Evolutionary conservation across 2,329 filamentous ascomycete genomes (phyloP), one percentile per base, ranked within the genome.

Genomic region (Fusarium humuli): DNA sequence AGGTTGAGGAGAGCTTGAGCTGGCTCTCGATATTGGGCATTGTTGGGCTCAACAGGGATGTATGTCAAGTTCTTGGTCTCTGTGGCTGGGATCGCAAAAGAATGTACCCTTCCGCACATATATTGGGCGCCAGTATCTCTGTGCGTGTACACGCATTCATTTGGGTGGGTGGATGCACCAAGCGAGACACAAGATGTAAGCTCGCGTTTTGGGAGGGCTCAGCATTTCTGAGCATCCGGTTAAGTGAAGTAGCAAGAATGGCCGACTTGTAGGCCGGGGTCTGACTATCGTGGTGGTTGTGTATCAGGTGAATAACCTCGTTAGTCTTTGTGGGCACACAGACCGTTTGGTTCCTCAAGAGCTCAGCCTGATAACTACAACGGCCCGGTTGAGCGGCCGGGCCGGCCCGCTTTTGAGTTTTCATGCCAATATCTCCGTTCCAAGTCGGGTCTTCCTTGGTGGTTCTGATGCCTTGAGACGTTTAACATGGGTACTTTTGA

Each of bases 351-450:
- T 25, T 53, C 18, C 13, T 27, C 12, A 29, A n/a, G 23, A 40
- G 54, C 52, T 67, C 45, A 63, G 65, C 65, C 52, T 69, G 61
- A 65, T 61, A 44, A 70, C 66, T 67, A 68, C 57, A 65, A 67
- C 72, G 73, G 73, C 62, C 73, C 70, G 73, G 72, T 65, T 63
- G 60, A 57, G 59, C 54, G 70, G 61, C 73, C 72, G 70, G 73
- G 29, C 72, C 72, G 73, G 73, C 64, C 73, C 73, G 72, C 70
- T 69, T 68, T 62, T 65, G 53, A 58, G 48, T 57, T 56, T 64
- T 62, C 53, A 66, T 63, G 57, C 46, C 63, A 69, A 57, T 50
- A 45, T 41, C 65, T 45, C 48, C 56, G 46, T 54, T 54, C 41
- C 29, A 44, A 46, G 44, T 46, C 18, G 23, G 49, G 30, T 30